Conservation (phyloP, 148 eudicot species). For the Rhododendron molle region DNA sequence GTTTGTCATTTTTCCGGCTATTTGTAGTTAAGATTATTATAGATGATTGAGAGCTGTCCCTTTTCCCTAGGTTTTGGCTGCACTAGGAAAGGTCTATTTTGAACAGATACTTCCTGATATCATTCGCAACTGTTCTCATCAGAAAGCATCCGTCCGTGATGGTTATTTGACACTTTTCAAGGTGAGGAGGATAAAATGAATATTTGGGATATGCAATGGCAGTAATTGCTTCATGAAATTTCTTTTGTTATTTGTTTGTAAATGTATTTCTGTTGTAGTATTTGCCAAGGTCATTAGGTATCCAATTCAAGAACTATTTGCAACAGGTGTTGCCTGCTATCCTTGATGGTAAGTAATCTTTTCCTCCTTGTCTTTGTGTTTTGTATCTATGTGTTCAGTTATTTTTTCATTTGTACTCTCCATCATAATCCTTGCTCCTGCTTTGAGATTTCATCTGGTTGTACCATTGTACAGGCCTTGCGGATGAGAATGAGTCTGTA, state of each 20-base stretch:
- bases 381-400: background rate
- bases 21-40: background rate
- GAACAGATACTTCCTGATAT: slow-evolving; percentile 89
- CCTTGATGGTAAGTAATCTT: slow-evolving; percentile 67
- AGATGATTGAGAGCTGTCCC: background rate
- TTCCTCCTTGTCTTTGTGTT: background rate
- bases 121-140: slow-evolving; percentile 86
- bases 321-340: slow-evolving; percentile 94
- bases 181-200: slow-evolving; percentile 32
- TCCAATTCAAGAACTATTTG: slow-evolving; percentile 88
- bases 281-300: slow-evolving; percentile 89
- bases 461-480: slow-evolving; percentile 53
- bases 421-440: background rate
- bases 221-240: background rate
- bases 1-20: background rate
- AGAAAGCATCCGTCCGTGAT: slow-evolving; percentile 89
- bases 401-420: background rate
- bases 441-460: background rate
- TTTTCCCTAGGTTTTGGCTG: slow-evolving; percentile 75
- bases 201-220: background rate
- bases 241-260: background rate
- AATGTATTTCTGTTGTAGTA: slow-evolving; percentile 45
- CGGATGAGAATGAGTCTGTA: slow-evolving; percentile 99
- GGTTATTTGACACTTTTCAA: slow-evolving; percentile 88
- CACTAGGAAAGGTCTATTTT: slow-evolving; percentile 78